phyloP scores from a whole-genome alignment of 306 rosid species.

The Rubus parviflorus region DNA sequence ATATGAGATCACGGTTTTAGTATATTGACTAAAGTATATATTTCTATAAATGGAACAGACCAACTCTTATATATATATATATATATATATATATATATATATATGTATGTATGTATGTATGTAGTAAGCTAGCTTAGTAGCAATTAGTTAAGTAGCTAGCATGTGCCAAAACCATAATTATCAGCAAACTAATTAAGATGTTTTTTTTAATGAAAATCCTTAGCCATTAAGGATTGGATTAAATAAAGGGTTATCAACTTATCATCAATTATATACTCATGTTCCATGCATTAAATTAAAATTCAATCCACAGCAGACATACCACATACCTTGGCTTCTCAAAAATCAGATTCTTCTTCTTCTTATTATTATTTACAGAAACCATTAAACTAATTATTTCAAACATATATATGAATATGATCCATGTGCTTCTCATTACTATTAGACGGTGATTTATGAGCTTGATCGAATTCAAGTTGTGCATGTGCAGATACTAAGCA shows the following conservation, averaged over 20 bases:
- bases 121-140: too few relatives aligned
- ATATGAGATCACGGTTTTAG: neutral
- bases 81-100: too few relatives aligned
- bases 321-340: conserved; percentile 1
- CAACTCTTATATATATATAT: too few relatives aligned
- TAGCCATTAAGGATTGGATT: neutral
- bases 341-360: neutral
- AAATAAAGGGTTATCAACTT: neutral
- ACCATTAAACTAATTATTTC: neutral
- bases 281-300: neutral
- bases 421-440: neutral
- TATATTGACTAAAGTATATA: neutral
- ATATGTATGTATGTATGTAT: too few relatives aligned
- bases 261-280: neutral
- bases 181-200: neutral
- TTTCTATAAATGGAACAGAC: too few relatives aligned
- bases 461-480: neutral
- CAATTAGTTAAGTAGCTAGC: neutral
- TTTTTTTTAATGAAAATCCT: neutral
- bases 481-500: neutral
- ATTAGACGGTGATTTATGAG: neutral
- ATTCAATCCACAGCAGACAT: neutral
- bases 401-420: neutral
- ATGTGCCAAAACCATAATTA: neutral
- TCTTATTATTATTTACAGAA: neutral